Percentiles rank a stretch among this genome's conserved stretches.
Conservation (phyloP, 768 basidiomycete species). For the Udeniomyces megalosporus region DNA sequence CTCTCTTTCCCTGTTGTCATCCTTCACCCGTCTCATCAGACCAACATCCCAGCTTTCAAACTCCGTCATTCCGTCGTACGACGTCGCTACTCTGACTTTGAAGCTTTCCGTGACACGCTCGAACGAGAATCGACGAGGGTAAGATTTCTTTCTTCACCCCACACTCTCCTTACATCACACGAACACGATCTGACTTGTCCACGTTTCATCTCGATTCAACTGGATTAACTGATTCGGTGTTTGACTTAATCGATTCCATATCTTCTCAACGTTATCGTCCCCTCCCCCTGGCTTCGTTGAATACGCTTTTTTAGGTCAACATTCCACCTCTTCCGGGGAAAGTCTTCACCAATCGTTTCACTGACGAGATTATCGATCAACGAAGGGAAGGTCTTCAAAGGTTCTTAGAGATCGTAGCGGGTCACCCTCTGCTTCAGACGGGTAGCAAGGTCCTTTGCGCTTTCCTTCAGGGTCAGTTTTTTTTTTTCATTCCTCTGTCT, state of each 20-base stretch:
- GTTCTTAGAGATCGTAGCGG: constrained; percentile 89
- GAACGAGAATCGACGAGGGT: constrained; percentile 88
- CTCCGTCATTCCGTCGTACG: constrained; percentile 80
- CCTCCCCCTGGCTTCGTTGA: too few relatives aligned
- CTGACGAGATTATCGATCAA: constrained; percentile 88
- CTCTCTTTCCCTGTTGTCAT: neutral
- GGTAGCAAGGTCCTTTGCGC: constrained; percentile 93
- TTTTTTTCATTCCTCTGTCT: neutral
- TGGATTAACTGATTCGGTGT: too few relatives aligned
- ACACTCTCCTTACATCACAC: neutral
- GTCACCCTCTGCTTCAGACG: constrained; percentile 86
- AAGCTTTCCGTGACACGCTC: constrained; percentile 92
- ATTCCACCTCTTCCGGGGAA: constrained; percentile 95
- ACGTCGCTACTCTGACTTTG: constrained; percentile 80
- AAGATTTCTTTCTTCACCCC: neutral
- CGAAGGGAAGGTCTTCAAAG: constrained; percentile 84
- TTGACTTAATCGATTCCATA: neutral
- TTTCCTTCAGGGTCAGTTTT: constrained; percentile 49
- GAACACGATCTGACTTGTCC: too few relatives aligned
- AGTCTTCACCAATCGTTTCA: constrained; percentile 95
- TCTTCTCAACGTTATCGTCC: neutral
- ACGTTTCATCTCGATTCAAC: neutral
- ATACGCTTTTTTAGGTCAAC: constrained; percentile 43
- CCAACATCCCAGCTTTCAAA: constrained; percentile 98
- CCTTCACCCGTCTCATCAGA: constrained; percentile 36